Conservation (phyloP, 2,329 filamentous ascomycete genomes). For the Apiospora koreana region DNA sequence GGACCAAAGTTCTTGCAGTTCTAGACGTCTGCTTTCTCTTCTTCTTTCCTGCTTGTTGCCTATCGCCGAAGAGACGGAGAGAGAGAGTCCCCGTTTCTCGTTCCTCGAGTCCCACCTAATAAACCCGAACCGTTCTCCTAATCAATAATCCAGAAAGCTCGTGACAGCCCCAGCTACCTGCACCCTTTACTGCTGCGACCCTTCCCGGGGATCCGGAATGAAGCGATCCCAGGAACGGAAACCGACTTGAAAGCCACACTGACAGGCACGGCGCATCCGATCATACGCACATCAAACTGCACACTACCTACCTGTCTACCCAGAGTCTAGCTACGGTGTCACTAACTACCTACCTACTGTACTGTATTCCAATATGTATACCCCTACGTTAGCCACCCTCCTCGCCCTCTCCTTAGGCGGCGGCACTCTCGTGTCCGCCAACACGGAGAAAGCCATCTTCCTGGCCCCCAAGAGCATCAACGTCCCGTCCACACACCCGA, state of each 20-base stretch:
- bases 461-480: conserved; percentile 63
- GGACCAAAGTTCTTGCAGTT: neutral
- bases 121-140: neutral
- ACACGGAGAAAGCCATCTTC: conserved; percentile 92
- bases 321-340: neutral
- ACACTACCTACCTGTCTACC: neutral
- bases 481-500: conserved; percentile 56
- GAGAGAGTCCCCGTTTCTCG: neutral
- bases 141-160: conserved; percentile 7
- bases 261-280: neutral
- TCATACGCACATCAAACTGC: neutral
- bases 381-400: conserved; percentile 16
- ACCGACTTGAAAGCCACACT: neutral
- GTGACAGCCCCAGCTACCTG: neutral
- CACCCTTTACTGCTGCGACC: neutral
- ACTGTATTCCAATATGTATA: conserved; percentile 14
- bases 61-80: neutral
- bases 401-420: conserved; percentile 10
- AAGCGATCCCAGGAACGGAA: neutral
- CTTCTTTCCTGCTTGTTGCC: neutral
- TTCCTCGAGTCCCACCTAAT: neutral
- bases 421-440: conserved; percentile 52
- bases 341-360: too few relatives aligned
- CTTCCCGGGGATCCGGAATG: conserved; percentile 7
- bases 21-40: neutral